Evolutionary conservation across 805 yeast genomes (phyloP), one percentile per base, ranked within the genome.

Genomic region (Komagataella pastoris): DNA sequence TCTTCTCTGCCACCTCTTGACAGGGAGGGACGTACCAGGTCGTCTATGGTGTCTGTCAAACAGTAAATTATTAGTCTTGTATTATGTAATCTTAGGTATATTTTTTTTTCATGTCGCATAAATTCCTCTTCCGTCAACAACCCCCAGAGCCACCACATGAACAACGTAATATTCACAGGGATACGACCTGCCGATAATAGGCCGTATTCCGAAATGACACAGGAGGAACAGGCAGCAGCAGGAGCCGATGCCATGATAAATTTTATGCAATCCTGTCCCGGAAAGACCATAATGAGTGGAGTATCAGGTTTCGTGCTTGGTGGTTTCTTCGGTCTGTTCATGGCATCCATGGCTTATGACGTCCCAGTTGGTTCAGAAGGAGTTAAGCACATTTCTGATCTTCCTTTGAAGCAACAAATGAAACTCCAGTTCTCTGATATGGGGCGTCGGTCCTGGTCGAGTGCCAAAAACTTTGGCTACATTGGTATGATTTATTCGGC

Each of bases 261-360:
- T 50, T 80, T 85, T 67, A 88, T 90, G 89, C 78, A 84, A 56
- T 86, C 96, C 5, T 91, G 99, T 70, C 97, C 97, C 0, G 98
- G 97, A 17, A 91, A 93, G 64, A 80, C 96, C 0, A 83, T 76
- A 21, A 81, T 90, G 74, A 85, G 96, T 24, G 98, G 97, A 55
- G 97, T 83, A 18, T 82, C 95, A 12, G 98, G 98, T 19, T 91
- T 88, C 67, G 90, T 83, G 44, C 79, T 91, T 44, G 98, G 98
- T 69, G 98, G 97, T 55, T 85, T 90, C 54, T 89, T 91, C 66
- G 97, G 98, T 55, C 70, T 93, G 49, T 89, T 91, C 71, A 93
- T 91, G 97, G 91, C 93, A 1, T 76, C 81, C 10, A 82, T 82
- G 88, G 80, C 90, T 0, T 88, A 86, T 62, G 96, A 87, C 66